These are phyloP conservation scores for Amphicarpaea edgeworthii DNA, from an alignment of 306 rosid species.

Conservation along the genomic window DNA sequence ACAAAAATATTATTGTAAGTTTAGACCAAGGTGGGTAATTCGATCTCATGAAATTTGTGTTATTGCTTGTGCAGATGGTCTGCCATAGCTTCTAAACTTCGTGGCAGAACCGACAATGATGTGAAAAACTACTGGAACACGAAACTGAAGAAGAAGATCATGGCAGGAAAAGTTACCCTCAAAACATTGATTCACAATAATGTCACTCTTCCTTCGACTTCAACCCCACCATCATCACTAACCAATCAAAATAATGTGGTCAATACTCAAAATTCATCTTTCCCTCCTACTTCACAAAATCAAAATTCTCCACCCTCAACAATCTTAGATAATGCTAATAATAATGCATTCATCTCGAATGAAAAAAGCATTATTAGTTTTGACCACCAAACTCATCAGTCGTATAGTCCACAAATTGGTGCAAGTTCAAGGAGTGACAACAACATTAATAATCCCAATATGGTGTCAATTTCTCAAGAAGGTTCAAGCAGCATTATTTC, in stretches of 20 bases:
- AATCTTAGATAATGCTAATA: slow-evolving; percentile 2
- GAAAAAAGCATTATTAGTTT: slow-evolving; percentile 35
- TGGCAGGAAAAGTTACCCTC: slow-evolving; percentile 55
- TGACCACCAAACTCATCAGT: slow-evolving; percentile 41
- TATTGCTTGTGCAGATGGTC: slow-evolving; percentile 71
- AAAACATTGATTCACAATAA: slow-evolving; percentile 33
- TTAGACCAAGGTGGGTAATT: background rate
- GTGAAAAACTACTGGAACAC: slow-evolving; percentile 95
- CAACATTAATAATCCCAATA: slow-evolving; percentile 15
- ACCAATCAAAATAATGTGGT: slow-evolving; percentile 42
- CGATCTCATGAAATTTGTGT: slow-evolving; percentile 26
- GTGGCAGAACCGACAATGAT: slow-evolving; percentile 93
- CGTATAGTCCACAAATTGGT: slow-evolving; percentile 44
- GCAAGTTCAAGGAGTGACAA: slow-evolving; percentile 34
- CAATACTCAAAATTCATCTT: slow-evolving; percentile 39
- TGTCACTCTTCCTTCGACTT: slow-evolving; percentile 32
- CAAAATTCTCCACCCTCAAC: slow-evolving; percentile 41
- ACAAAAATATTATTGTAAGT: background rate
- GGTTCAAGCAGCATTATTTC: slow-evolving; percentile 57
- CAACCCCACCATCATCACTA: slow-evolving; percentile 35
- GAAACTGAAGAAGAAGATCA: slow-evolving; percentile 73
- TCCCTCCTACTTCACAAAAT: slow-evolving; percentile 30
- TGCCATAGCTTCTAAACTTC: slow-evolving; percentile 73
- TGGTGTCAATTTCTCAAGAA: slow-evolving; percentile 55
- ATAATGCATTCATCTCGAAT: slow-evolving; percentile 30